phyloP scores from a whole-genome alignment of 805 yeast genomes.

The Torulaspora maleeae region DNA sequence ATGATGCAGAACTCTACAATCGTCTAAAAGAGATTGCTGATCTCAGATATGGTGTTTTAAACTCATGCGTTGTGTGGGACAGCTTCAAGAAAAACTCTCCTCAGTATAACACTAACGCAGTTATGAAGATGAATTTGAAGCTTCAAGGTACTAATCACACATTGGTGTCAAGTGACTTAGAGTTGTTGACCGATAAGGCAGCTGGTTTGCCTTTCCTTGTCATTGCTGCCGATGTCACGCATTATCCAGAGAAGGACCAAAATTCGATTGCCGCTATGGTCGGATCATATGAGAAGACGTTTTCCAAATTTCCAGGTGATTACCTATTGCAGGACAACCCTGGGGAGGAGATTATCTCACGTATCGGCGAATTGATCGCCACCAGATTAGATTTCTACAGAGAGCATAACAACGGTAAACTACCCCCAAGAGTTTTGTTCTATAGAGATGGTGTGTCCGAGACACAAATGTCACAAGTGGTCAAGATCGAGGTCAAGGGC shows the following conservation, averaged over 20 bases:
- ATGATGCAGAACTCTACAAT: constrained; percentile 16
- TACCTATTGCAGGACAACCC: constrained; percentile 20
- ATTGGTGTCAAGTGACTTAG: constrained; percentile 9
- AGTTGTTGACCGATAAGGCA: constrained; percentile 15
- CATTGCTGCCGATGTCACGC: constrained; percentile 27
- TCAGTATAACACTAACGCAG: constrained; percentile 22
- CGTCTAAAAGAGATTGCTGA: constrained; percentile 23
- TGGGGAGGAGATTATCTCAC: constrained; percentile 22
- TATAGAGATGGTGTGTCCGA: constrained; percentile 29
- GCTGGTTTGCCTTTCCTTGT: constrained; percentile 20
- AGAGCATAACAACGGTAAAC: constrained; percentile 19
- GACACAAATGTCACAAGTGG: constrained; percentile 21
- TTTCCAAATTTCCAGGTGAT: constrained; percentile 25
- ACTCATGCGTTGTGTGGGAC: constrained; percentile 23
- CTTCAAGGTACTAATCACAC: constrained; percentile 22
- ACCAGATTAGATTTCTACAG: constrained; percentile 18
- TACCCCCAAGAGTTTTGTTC: constrained; percentile 23
- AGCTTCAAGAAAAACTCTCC: constrained; percentile 19
- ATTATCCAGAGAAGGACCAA: constrained; percentile 26
- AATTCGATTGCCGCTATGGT: constrained; percentile 23
- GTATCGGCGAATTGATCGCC: constrained; percentile 16
- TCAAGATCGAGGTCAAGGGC: constrained; percentile 21
- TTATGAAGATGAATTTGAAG: constrained; percentile 26
- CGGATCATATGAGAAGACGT: constrained; percentile 20
- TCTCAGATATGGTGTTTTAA: constrained; percentile 20